Conservation (phyloP, 768 basidiomycete species). For the Lactarius tabidus region DNA sequence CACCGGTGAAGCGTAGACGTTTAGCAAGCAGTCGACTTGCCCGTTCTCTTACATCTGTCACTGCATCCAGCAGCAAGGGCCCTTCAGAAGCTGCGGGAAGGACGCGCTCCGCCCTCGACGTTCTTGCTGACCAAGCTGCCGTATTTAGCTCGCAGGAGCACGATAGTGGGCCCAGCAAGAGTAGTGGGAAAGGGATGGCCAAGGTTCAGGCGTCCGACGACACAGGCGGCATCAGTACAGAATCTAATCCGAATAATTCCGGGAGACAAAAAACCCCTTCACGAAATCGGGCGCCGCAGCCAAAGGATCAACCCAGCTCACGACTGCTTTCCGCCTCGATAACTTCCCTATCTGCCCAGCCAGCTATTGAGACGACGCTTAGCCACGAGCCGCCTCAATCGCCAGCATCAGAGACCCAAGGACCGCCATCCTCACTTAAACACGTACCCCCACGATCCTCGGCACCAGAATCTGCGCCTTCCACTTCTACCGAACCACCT, state of each 20-base stretch:
- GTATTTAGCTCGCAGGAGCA: slow-evolving; percentile 37
- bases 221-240: background rate
- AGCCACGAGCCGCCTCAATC: slow-evolving; percentile 6
- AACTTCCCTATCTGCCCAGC: background rate
- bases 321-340: background rate
- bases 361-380: background rate
- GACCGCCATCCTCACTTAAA: background rate
- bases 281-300: slow-evolving; percentile 1
- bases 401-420: slow-evolving; percentile 2
- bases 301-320: background rate
- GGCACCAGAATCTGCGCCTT: background rate
- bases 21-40: slow-evolving; percentile 16
- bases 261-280: background rate
- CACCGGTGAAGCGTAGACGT: slow-evolving; percentile 38
- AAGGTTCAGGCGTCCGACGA: slow-evolving; percentile 16
- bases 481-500: background rate
- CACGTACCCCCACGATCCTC: background rate
- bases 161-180: slow-evolving; percentile 18
- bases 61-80: background rate
- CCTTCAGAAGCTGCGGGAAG: slow-evolving; percentile 11
- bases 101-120: slow-evolving; percentile 49
- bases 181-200: slow-evolving; percentile 21
- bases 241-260: background rate
- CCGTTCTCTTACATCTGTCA: slow-evolving; percentile 12
- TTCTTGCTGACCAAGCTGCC: slow-evolving; percentile 70